Evolutionary conservation across 768 basidiomycete genomes (phyloP).

Genomic region (Termitomyces sp.): DNA sequence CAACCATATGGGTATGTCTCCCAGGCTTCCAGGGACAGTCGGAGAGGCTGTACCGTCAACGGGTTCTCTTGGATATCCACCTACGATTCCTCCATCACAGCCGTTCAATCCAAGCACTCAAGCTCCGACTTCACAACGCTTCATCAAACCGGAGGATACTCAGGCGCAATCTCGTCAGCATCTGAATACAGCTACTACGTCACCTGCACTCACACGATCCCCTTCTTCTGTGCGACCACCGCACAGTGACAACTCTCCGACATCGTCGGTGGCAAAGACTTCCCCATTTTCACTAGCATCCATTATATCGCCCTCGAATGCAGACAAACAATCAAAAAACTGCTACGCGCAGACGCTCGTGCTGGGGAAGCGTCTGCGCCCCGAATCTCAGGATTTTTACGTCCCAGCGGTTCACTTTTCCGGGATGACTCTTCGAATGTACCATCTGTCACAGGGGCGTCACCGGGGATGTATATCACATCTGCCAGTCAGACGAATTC

Average conservation of each 20-base stretch:
- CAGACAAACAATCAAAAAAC: constrained; percentile 62
- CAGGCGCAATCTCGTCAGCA: constrained; percentile 17
- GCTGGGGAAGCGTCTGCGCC: constrained; percentile 80
- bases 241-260: constrained; percentile 19
- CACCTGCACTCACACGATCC: constrained; percentile 20
- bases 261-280: constrained; percentile 19
- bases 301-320: constrained; percentile 34
- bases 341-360: constrained; percentile 71
- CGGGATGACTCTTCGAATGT: constrained; percentile 16
- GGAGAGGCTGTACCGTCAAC: constrained; percentile 27
- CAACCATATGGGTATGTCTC: constrained; percentile 26
- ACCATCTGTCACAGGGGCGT: constrained; percentile 9
- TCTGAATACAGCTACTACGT: constrained; percentile 11
- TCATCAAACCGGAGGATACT: constrained; percentile 21
- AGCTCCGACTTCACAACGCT: constrained; percentile 20
- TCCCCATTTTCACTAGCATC: constrained; percentile 33
- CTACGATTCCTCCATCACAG: constrained; percentile 29
- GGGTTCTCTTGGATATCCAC: constrained; percentile 23
- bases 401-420: constrained; percentile 32
- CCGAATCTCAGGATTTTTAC: constrained; percentile 28
- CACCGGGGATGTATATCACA: constrained; percentile 20
- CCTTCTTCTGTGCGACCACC: constrained; percentile 11
- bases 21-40: constrained; percentile 22
- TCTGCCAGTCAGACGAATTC: constrained; percentile 20
- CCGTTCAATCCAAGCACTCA: constrained; percentile 18